These are phyloP conservation scores for Leishmania lainsoni DNA, from an alignment of 208 protist genomes.

Conservation along the genomic window DNA sequence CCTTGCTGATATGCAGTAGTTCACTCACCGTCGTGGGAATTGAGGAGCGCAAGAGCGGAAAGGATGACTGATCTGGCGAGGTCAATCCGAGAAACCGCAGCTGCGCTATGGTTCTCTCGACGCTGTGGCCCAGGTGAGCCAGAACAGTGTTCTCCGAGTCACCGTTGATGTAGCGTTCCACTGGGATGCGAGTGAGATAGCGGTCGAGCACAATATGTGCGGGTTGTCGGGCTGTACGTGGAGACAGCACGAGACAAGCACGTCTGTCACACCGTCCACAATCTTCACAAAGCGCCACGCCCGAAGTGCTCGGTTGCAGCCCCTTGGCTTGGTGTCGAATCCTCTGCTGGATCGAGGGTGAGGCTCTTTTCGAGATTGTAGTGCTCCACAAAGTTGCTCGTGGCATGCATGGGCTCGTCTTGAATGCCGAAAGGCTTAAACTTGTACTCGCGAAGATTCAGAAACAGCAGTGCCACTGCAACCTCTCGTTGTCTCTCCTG, in stretches of 20 bases:
- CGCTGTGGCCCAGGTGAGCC: constrained; percentile 50
- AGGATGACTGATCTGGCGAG: constrained; percentile 16
- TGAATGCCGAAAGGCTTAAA: constrained; percentile 86
- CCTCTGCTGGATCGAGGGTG: constrained; percentile 19
- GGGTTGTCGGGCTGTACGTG: constrained; percentile 27
- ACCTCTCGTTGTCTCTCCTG: constrained; percentile 35
- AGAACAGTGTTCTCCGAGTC: constrained; percentile 66
- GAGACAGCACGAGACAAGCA: constrained; percentile 84
- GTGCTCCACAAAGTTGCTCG: constrained; percentile 86
- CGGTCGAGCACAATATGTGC: constrained; percentile 53
- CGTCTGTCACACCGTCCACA: constrained; percentile 79
- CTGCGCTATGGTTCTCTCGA: constrained; percentile 57
- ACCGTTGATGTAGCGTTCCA: constrained; percentile 69
- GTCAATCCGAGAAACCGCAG: constrained; percentile 47
- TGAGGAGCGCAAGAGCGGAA: constrained; percentile 34
- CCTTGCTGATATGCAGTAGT: constrained; percentile 32
- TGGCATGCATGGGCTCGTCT: constrained; percentile 45
- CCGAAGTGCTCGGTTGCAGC: not conserved
- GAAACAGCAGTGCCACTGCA: constrained; percentile 64
- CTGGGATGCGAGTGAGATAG: constrained; percentile 72
- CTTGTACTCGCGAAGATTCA: constrained; percentile 83
- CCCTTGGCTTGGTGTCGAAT: not conserved
- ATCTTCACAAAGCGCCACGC: constrained; percentile 82
- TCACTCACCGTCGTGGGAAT: constrained; percentile 21
- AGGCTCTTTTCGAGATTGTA: constrained; percentile 70